These are phyloP conservation scores for Microbotryum saponariae DNA, from an alignment of 1,284 basidiomycete species.

Conservation along the genomic window DNA sequence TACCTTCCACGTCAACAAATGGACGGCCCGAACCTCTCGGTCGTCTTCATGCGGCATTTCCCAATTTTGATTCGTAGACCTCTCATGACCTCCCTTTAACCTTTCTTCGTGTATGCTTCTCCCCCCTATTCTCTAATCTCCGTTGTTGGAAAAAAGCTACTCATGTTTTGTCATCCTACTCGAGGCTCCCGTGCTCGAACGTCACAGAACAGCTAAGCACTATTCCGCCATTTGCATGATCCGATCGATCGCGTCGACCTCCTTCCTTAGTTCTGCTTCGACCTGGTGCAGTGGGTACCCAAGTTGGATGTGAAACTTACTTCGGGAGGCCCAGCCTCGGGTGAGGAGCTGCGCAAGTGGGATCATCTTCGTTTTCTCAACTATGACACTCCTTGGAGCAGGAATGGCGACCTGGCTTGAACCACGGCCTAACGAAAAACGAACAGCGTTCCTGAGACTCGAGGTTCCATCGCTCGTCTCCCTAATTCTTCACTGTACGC, in stretches of 20 bases:
- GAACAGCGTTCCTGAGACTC: conserved; percentile 9
- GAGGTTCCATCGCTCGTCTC: conserved; percentile 5
- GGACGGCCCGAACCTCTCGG: too few species aligned
- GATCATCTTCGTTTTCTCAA: background rate
- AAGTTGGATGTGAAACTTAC: background rate
- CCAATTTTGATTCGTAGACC: too few species aligned
- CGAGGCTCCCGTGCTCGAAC: too few species aligned
- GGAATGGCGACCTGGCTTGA: conserved; percentile 1
- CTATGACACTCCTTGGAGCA: background rate
- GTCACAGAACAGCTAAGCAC: background rate
- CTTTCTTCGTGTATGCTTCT: too few species aligned
- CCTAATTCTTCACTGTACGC: conserved; percentile 6
- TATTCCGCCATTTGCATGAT: background rate
- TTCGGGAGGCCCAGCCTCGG: conserved; percentile 6
- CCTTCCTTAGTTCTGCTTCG: background rate
- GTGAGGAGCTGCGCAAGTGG: conserved; percentile 3
- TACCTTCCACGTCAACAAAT: too few species aligned
- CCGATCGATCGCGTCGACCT: conserved; percentile 2
- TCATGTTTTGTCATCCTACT: too few species aligned
- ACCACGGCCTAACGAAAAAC: conserved; percentile 16
- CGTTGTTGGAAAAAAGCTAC: too few species aligned
- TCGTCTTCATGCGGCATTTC: too few species aligned
- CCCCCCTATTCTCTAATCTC: too few species aligned
- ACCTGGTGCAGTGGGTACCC: background rate
- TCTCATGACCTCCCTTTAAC: too few species aligned